Percentiles rank a stretch among this genome's conserved stretches.
These are phyloP conservation scores for Coccomyxa sp. DNA, from an alignment of 139 green algal species.

Conservation along the genomic window DNA sequence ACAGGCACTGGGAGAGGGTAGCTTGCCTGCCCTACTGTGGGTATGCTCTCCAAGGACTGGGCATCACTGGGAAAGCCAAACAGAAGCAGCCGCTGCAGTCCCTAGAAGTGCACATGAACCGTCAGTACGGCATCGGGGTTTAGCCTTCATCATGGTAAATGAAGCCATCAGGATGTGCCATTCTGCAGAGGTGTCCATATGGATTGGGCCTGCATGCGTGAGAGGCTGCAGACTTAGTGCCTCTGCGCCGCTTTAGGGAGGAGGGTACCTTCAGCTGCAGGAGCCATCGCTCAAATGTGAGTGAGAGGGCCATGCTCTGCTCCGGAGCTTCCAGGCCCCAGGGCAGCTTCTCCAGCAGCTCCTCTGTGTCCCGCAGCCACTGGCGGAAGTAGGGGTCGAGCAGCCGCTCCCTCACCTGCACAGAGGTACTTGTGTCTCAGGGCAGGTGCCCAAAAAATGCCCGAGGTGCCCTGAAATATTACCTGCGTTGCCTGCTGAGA, in stretches of 20 bases:
- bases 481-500: too few relatives aligned
- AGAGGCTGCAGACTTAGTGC: too few relatives aligned
- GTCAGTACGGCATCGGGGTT: not conserved
- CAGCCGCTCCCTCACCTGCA: slow-evolving; percentile 59
- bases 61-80: slow-evolving; percentile 74
- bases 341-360: slow-evolving; percentile 43
- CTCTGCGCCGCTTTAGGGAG: not conserved
- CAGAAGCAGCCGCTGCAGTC: slow-evolving; percentile 76
- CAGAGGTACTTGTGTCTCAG: too few relatives aligned
- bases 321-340: slow-evolving; percentile 18
- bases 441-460: too few relatives aligned
- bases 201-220: too few relatives aligned
- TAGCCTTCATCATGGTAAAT: too few relatives aligned
- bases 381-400: slow-evolving; percentile 68
- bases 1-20: too few relatives aligned
- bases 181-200: too few relatives aligned
- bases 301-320: slow-evolving; percentile 34
- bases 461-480: too few relatives aligned
- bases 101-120: slow-evolving; percentile 26
- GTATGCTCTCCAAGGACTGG: slow-evolving; percentile 54
- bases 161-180: too few relatives aligned
- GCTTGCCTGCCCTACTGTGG: slow-evolving; percentile 30
- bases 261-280: slow-evolving; percentile 75
- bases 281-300: slow-evolving; percentile 82
- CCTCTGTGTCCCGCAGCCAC: slow-evolving; percentile 64